A percentile compares a stretch with the other conserved stretches of the same genome.
These are phyloP conservation scores for Aspergillus spinulosporus DNA, from an alignment of 2,329 filamentous ascomycete genomes.

Conservation along the genomic window DNA sequence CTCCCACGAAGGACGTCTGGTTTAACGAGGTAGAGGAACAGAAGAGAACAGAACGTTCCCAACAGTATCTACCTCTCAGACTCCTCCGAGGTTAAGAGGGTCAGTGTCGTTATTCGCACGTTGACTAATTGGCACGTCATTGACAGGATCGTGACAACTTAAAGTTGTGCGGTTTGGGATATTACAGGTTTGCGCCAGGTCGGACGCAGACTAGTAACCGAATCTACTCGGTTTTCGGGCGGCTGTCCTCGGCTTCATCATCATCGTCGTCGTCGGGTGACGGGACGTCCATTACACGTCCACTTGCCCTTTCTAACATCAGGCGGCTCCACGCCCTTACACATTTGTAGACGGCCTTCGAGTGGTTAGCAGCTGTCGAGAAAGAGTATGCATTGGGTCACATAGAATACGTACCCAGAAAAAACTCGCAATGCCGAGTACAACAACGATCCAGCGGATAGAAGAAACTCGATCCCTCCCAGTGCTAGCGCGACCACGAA, in stretches of 20 bases:
- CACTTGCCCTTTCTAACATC: constrained; percentile 73
- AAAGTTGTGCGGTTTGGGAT: constrained; percentile 76
- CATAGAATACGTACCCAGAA: constrained; percentile 59
- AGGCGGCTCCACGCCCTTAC: constrained; percentile 72
- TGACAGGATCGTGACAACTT: constrained; percentile 86
- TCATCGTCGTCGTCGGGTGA: constrained; percentile 57
- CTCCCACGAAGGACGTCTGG: constrained; percentile 31
- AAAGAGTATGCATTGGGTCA: not conserved
- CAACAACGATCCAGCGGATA: constrained; percentile 74
- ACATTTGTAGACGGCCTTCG: constrained; percentile 74
- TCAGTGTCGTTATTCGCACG: constrained; percentile 73
- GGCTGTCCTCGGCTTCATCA: constrained; percentile 38
- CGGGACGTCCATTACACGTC: constrained; percentile 75
- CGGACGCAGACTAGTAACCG: not conserved
- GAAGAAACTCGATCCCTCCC: constrained; percentile 77
- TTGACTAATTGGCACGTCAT: constrained; percentile 95
- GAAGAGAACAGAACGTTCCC: constrained; percentile 38
- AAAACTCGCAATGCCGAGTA: constrained; percentile 79
- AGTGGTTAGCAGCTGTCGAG: constrained; percentile 24
- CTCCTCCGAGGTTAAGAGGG: constrained; percentile 35
- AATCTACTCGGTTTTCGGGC: not conserved
- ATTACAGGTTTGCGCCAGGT: not conserved
- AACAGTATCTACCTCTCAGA: constrained; percentile 29
- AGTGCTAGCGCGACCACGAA: constrained; percentile 57
- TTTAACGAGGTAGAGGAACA: constrained; percentile 25